Percentiles rank a stretch among this genome's conserved stretches.
Conservation (phyloP, 2,329 filamentous ascomycete genomes). For the Dactylellina leptospora region DNA sequence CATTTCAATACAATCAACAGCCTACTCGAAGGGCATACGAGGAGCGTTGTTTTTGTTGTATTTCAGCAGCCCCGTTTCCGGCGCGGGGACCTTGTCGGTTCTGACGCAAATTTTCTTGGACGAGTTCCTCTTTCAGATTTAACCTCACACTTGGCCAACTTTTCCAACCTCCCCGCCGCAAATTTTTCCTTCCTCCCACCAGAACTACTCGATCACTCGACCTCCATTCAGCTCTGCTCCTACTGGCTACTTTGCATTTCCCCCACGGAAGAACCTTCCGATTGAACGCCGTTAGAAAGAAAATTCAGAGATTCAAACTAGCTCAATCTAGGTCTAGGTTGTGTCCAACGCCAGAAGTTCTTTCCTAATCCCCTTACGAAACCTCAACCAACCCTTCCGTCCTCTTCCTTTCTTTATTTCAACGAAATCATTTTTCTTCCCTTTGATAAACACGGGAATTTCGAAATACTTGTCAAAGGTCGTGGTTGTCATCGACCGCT, state of each 20-base stretch:
- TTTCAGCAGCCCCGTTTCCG: conserved; percentile 24
- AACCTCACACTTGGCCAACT: conserved; percentile 16
- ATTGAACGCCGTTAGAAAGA: conserved; percentile 48
- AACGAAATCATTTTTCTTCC: conserved; percentile 24
- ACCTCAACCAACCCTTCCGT: conserved; percentile 31
- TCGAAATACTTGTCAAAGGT: conserved; percentile 22
- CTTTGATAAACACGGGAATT: conserved; percentile 26
- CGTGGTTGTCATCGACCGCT: neutral
- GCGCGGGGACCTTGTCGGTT: conserved; percentile 35
- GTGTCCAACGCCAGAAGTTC: neutral
- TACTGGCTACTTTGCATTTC: conserved; percentile 10
- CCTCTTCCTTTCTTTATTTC: conserved; percentile 20
- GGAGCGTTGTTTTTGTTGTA: conserved; percentile 29
- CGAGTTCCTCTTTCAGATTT: conserved; percentile 49
- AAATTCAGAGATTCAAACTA: conserved; percentile 30
- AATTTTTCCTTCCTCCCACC: conserved; percentile 23
- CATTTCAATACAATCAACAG: too few relatives aligned
- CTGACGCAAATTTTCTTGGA: conserved; percentile 52
- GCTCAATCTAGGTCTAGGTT: conserved; percentile 18
- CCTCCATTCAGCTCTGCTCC: conserved; percentile 17
- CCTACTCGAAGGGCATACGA: too few relatives aligned
- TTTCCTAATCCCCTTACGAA: conserved; percentile 10
- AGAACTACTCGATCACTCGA: conserved; percentile 16
- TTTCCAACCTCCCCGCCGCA: conserved; percentile 34
- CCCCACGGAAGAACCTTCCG: conserved; percentile 30